Percentiles rank a stretch among this genome's conserved stretches.
phyloP scores from a whole-genome alignment of 148 eudicot genomes.

The Polygonum aviculare region DNA sequence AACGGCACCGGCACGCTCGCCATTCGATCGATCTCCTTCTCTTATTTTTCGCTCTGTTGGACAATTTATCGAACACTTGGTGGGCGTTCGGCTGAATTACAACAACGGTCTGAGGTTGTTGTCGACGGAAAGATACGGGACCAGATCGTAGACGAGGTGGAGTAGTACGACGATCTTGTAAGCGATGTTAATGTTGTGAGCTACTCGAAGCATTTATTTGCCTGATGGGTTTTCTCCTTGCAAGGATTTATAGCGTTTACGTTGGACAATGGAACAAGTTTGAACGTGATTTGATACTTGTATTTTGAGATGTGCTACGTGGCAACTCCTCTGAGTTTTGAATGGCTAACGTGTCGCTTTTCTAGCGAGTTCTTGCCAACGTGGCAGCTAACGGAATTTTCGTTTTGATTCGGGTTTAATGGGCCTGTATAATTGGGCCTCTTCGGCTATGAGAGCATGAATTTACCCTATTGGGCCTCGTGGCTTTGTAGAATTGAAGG shows the following conservation, averaged over 20 bases:
- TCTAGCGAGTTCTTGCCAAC: not conserved
- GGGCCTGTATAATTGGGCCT: too few relatives aligned
- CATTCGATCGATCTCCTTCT: not conserved
- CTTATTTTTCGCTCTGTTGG: not conserved
- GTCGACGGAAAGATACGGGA: slow-evolving; percentile 11
- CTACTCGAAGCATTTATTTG: slow-evolving; percentile 18
- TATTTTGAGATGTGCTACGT: not conserved
- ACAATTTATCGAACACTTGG: slow-evolving; percentile 8
- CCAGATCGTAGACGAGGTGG: slow-evolving; percentile 12
- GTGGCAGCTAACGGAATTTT: too few relatives aligned
- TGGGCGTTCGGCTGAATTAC: not conserved
- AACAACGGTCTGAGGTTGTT: not conserved
- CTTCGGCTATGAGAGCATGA: too few relatives aligned
- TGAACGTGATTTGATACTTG: not conserved
- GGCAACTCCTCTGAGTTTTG: not conserved
- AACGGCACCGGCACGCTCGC: slow-evolving; percentile 31
- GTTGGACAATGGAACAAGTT: not conserved
- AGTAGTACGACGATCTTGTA: slow-evolving; percentile 13
- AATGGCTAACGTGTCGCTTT: not conserved
- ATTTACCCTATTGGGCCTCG: too few relatives aligned
- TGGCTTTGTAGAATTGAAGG: too few relatives aligned
- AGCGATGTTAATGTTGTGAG: slow-evolving; percentile 11
- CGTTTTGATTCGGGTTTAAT: too few relatives aligned
- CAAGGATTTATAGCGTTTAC: not conserved
- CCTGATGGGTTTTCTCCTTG: not conserved